Evolutionary conservation across 257 asterid species (phyloP).

Genomic region (Solanum gandarillasii): DNA sequence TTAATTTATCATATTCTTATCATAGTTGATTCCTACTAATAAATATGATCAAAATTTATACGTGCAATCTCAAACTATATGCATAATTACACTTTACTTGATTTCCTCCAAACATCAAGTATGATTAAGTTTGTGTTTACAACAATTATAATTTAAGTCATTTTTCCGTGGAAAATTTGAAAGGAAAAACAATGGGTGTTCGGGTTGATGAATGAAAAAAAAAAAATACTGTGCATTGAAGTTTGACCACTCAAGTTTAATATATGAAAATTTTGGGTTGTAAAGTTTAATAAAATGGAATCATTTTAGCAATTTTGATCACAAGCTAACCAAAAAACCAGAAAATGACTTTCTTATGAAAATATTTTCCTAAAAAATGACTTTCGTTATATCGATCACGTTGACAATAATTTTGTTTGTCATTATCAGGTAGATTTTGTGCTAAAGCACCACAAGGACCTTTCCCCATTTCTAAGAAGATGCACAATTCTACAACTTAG

Average conservation of each 20-base stretch:
- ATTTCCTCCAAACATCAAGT: background rate
- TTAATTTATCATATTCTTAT: background rate
- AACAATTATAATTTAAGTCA: background rate
- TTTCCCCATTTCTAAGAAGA: conserved; percentile 64
- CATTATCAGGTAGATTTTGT: conserved; percentile 59
- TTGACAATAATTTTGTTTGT: background rate
- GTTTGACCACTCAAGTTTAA: background rate
- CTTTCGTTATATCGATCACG: background rate
- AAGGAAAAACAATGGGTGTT: background rate
- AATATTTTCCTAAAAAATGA: background rate
- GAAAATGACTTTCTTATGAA: background rate
- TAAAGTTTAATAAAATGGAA: background rate
- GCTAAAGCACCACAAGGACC: conserved; percentile 54
- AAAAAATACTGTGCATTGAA: background rate
- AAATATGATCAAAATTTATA: background rate
- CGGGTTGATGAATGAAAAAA: background rate
- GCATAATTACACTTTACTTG: background rate
- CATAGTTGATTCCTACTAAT: background rate
- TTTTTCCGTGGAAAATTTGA: background rate
- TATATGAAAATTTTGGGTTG: background rate
- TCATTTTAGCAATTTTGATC: background rate
- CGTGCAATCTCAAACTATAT: background rate
- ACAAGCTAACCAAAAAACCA: background rate
- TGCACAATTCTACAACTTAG: conserved; percentile 72
- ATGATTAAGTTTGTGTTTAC: background rate